Percentiles rank a stretch among this genome's conserved stretches.
phyloP scores from a whole-genome alignment of 177 flowering plant genomes.

The Vitis hybrid region DNA sequence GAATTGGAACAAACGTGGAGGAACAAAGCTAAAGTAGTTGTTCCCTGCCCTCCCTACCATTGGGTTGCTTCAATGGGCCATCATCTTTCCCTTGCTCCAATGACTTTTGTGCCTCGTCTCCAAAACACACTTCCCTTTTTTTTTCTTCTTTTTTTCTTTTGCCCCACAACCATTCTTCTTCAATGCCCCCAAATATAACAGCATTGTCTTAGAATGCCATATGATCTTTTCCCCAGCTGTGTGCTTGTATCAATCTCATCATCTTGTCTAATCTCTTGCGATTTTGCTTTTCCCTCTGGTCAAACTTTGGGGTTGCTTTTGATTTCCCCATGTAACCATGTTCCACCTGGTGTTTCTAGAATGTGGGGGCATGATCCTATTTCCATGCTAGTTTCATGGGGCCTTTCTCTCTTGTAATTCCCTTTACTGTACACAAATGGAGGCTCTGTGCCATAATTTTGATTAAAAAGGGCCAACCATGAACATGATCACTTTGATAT shows the following conservation, averaged over 20 bases:
- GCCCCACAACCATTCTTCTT: background rate
- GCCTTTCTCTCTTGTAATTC: background rate
- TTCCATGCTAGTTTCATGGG: constrained; percentile 2
- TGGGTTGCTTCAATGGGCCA: constrained; percentile 18
- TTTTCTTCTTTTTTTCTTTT: background rate
- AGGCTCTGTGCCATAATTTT: too few species aligned
- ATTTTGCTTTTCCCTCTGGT: background rate
- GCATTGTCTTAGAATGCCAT: too few species aligned
- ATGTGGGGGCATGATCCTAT: constrained; percentile 7
- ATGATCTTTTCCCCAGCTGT: background rate
- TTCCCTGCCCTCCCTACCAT: constrained; percentile 34
- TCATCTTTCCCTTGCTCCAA: constrained; percentile 13
- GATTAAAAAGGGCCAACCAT: too few species aligned
- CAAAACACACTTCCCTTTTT: background rate
- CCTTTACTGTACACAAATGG: too few species aligned
- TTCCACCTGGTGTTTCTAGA: background rate
- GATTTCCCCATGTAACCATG: constrained; percentile 12
- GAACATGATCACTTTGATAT: too few species aligned
- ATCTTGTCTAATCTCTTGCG: constrained; percentile 14
- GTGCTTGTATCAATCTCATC: constrained; percentile 5
- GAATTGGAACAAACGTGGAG: constrained; percentile 1
- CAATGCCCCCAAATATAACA: too few species aligned
- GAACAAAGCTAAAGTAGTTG: constrained; percentile 14
- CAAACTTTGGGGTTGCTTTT: constrained; percentile 18
- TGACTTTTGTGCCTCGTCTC: constrained; percentile 10